A percentile compares a stretch with the other conserved stretches of the same genome.
These are phyloP conservation scores for Venturia aucupariae DNA, from an alignment of 2,329 filamentous ascomycete genomes.

Conservation along the genomic window DNA sequence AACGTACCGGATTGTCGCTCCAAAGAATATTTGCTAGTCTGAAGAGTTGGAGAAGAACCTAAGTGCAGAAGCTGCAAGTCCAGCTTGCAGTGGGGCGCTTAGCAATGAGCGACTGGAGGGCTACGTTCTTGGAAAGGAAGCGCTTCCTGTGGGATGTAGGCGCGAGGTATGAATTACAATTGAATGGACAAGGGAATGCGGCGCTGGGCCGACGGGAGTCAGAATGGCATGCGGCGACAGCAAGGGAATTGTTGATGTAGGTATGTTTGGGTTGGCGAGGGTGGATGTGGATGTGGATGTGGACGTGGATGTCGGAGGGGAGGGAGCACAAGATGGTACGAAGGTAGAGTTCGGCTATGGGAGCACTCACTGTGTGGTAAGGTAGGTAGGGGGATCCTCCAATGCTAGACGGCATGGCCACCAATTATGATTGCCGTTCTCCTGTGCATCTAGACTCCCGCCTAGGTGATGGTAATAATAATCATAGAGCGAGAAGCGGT, in stretches of 20 bases:
- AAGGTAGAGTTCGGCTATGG: too few species aligned
- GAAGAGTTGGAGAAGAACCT: neutral
- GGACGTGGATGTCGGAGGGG: neutral
- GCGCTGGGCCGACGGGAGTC: conserved; percentile 3
- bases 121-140: neutral
- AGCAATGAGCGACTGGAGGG: conserved; percentile 6
- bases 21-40: neutral
- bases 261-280: neutral
- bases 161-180: conserved; percentile 7
- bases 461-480: neutral
- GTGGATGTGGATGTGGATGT: neutral
- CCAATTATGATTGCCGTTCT: neutral
- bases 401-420: neutral
- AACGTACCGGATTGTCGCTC: conserved; percentile 2
- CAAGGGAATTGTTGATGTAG: neutral
- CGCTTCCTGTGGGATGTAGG: neutral
- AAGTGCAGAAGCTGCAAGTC: conserved; percentile 2
- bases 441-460: neutral
- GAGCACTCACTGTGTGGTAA: too few species aligned
- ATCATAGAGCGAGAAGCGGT: too few species aligned
- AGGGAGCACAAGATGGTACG: neutral
- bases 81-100: conserved; percentile 6
- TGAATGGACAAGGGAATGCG: neutral
- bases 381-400: neutral
- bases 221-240: conserved; percentile 1